Base-by-base conservation (phyloP, 2,329 filamentous ascomycete genomes). In the Pseudodiploospora longispora region DNA sequence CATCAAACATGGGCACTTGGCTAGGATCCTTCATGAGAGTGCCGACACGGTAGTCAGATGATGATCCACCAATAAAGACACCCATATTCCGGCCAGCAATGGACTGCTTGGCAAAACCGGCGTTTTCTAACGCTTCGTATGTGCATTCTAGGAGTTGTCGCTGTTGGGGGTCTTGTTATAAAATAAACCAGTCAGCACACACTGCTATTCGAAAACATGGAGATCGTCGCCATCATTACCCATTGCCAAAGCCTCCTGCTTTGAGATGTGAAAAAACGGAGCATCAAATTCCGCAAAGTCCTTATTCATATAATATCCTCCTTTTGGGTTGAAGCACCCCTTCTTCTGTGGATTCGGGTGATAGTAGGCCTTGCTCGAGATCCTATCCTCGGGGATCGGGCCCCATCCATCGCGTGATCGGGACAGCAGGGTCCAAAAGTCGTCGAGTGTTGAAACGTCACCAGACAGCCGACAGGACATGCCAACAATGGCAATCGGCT, bases 61-160 rank as follows among this genome's bases (percentile, higher is more conserved):
- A 65, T 4, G 63, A 65, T 8, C 67, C 67, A 6, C 72, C 74
- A 6, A 75, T 58, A 47, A 73, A 76, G 6, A 76, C 72, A 10
- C 70, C 72, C 28, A 72, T 68, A 36, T 72, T 64, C 43, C 66
- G 63, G 5, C 72, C 72, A 2, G 71, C 62, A 33, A 75, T 64
- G 6, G 56, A 52, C 29, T 72, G 68, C 52, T 69, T 71, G 6
- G 71, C 65, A 12, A 75, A 62, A 6, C 73, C 74, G 2, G 72
- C 72, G 44, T 69, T 74, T 50, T 78, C 74, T 7, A 78, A 59
- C 0, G 73, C 72, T 53, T 78, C 74, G 47, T 72, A 78, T 0
- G 71, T 69, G 47, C 70, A 74, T 53, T 78, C 74, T 2, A 77
- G 61, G 6, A 75, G 61, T 19, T 75, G 59, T 1, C 75, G 64